phyloP scores from a whole-genome alignment of 1,139 yeast species.

The Saccharomycopsis crataegensis region DNA sequence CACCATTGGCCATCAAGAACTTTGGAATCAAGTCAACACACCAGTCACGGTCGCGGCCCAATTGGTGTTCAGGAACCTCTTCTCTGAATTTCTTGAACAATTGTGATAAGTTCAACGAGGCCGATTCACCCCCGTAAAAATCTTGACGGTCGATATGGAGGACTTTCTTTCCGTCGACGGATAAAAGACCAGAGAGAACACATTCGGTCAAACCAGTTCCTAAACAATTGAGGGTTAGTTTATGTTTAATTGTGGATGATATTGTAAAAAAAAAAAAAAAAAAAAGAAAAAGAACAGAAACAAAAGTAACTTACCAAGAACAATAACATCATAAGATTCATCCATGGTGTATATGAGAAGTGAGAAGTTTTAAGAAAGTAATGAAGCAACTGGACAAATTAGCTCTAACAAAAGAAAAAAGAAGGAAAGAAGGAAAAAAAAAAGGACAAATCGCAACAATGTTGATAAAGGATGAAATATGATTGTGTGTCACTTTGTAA shows the following conservation, averaged over 20 bases:
- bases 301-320: constrained; percentile 42
- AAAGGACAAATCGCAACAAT: too few relatives aligned
- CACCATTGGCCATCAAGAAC: constrained; percentile 97
- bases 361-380: too few relatives aligned
- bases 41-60: constrained; percentile 96
- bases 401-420: too few relatives aligned
- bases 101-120: constrained; percentile 45
- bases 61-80: constrained; percentile 31
- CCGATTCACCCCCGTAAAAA: constrained; percentile 81
- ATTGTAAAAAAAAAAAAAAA: too few relatives aligned
- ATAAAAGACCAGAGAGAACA: constrained; percentile 83
- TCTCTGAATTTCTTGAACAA: constrained; percentile 69
- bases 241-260: neutral
- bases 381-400: too few relatives aligned
- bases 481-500: too few relatives aligned
- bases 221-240: constrained; percentile 6
- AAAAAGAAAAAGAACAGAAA: neutral
- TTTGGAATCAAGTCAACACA: constrained; percentile 95
- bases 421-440: too few relatives aligned
- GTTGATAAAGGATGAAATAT: too few relatives aligned
- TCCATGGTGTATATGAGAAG: constrained; percentile 47
- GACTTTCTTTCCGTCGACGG: constrained; percentile 96
- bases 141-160: constrained; percentile 94
- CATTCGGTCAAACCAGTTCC: constrained; percentile 77
- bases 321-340: constrained; percentile 91